Conservation (phyloP, 768 basidiomycete species). For the Tephrocybe sp. region DNA sequence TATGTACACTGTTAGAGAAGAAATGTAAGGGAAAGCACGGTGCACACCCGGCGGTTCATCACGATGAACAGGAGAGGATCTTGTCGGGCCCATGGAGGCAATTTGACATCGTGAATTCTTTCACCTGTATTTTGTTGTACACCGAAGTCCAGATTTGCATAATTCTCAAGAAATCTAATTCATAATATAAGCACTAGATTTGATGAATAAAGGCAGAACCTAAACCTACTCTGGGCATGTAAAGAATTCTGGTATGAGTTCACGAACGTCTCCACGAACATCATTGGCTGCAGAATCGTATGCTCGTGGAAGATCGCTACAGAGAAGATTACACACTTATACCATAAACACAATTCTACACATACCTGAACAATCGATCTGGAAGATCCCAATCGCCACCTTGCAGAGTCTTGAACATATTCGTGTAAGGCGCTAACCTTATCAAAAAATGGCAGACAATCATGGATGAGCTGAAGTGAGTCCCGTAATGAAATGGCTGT, state of each 20-base stretch:
- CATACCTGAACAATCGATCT: constrained; percentile 79
- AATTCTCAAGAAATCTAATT: constrained; percentile 79
- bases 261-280: constrained; percentile 88
- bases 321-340: background rate
- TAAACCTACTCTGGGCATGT: constrained; percentile 73
- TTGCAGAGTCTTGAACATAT: constrained; percentile 93
- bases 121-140: constrained; percentile 71
- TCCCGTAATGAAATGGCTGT: constrained; percentile 90
- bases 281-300: constrained; percentile 86
- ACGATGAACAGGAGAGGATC: constrained; percentile 84
- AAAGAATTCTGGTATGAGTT: constrained; percentile 89
- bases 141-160: constrained; percentile 78
- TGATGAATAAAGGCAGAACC: background rate
- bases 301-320: constrained; percentile 74
- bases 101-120: constrained; percentile 81
- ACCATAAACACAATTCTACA: background rate
- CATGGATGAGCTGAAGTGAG: constrained; percentile 97
- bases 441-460: constrained; percentile 95
- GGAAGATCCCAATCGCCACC: constrained; percentile 96
- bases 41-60: constrained; percentile 68
- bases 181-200: background rate
- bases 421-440: constrained; percentile 84
- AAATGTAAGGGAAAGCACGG: background rate
- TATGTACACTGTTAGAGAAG: background rate
- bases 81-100: constrained; percentile 87